A percentile compares a stretch with the other conserved stretches of the same genome.
phyloP scores from a whole-genome alignment of 331 rosid genomes.

The Malus hybrid region DNA sequence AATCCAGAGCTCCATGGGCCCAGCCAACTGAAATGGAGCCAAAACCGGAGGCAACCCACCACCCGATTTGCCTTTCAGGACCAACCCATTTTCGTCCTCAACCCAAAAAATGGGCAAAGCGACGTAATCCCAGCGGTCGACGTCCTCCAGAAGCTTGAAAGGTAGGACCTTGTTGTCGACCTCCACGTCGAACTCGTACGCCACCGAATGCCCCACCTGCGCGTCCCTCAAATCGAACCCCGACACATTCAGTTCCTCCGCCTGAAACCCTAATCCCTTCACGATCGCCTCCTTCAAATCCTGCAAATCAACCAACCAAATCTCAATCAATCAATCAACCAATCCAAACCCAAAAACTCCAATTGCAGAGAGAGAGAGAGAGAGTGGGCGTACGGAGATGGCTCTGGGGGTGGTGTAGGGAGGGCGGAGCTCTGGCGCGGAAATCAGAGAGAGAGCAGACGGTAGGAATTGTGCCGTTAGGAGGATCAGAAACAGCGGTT shows the following conservation, averaged over 20 bases:
- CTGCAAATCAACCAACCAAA: no score
- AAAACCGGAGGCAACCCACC: constrained; percentile 62
- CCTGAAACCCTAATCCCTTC: no score
- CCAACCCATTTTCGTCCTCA: constrained; percentile 43
- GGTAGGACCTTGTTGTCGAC: constrained; percentile 65
- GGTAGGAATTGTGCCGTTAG: constrained; percentile 15
- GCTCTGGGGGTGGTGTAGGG: constrained; percentile 59
- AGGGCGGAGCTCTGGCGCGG: constrained; percentile 28
- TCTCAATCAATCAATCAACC: not conserved
- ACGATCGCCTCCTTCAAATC: no score
- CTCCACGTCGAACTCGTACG: constrained; percentile 74
- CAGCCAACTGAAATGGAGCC: constrained; percentile 88
- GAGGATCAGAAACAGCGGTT: constrained; percentile 13
- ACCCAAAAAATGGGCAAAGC: constrained; percentile 74
- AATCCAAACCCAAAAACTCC: not conserved
- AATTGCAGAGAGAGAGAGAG: not conserved
- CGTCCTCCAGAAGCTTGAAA: constrained; percentile 78
- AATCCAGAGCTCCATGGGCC: constrained; percentile 98
- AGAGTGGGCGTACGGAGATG: constrained; percentile 35
- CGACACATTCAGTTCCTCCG: no score
- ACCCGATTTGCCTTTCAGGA: constrained; percentile 24
- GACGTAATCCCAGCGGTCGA: constrained; percentile 69
- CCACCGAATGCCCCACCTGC: constrained; percentile 74
- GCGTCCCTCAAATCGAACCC: constrained; percentile 1
- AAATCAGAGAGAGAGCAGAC: constrained; percentile 21